phyloP scores from a whole-genome alignment of 1,284 basidiomycete genomes.

The Pseudozyma sp. region DNA sequence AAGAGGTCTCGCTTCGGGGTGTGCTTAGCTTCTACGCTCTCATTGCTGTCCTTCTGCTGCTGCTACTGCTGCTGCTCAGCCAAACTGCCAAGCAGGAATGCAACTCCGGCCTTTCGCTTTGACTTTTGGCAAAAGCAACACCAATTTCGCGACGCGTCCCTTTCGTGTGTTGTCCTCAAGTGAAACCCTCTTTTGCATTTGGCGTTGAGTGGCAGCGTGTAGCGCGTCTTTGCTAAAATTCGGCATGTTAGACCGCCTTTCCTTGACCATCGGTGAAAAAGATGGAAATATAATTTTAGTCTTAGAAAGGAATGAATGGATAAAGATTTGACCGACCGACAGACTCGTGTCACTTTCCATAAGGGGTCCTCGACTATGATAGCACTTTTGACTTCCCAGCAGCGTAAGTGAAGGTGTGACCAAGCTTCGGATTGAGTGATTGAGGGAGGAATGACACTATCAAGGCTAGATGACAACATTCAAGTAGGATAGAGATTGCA shows the following conservation, averaged over 20 bases:
- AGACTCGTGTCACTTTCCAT: background rate
- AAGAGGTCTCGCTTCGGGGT: background rate
- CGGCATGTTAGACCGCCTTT: background rate
- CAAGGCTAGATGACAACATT: too few relatives aligned
- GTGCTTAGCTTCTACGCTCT: background rate
- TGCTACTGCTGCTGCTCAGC: background rate
- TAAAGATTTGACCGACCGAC: background rate
- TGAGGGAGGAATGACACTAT: too few relatives aligned
- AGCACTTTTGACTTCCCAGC: too few relatives aligned
- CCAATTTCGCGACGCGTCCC: conserved; percentile 17
- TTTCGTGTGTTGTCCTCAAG: background rate
- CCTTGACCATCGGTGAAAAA: background rate
- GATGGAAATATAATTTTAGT: background rate
- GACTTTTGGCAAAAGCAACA: conserved; percentile 19
- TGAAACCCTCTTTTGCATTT: conserved; percentile 1
- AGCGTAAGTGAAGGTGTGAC: too few relatives aligned
- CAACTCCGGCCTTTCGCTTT: conserved; percentile 4
- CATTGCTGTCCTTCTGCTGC: background rate
- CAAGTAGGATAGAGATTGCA: background rate
- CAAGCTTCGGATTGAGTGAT: too few relatives aligned
- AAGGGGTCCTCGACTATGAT: too few relatives aligned
- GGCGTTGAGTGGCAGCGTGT: conserved; percentile 18
- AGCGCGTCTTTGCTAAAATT: conserved; percentile 7
- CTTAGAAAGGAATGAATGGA: background rate
- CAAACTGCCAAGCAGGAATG: background rate